A percentile compares a stretch with the other conserved stretches of the same genome.
Conservation (phyloP, 768 basidiomycete species). For the Leccinellum luteum region DNA sequence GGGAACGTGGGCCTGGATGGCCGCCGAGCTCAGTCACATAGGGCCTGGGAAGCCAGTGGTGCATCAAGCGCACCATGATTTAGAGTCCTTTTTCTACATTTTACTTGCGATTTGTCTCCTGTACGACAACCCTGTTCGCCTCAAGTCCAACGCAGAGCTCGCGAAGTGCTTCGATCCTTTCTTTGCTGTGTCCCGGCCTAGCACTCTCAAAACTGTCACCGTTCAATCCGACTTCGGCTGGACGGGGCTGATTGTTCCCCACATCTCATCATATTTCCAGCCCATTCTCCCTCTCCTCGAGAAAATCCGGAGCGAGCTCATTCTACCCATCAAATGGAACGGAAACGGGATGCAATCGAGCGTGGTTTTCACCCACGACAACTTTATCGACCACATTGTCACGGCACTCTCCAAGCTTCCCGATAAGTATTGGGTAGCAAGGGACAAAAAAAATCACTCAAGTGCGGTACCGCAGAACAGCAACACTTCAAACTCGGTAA, state of each 20-base stretch:
- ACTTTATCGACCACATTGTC: neutral
- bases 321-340: neutral
- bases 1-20: slow-evolving; percentile 8
- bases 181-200: neutral
- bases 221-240: slow-evolving; percentile 3
- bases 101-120: slow-evolving; percentile 5
- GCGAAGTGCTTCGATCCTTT: slow-evolving; percentile 1
- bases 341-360: neutral
- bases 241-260: too few species aligned
- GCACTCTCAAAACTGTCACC: neutral
- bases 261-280: slow-evolving; percentile 3
- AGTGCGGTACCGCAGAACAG: neutral
- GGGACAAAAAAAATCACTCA: neutral
- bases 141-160: neutral
- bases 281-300: neutral
- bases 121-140: neutral
- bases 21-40: neutral
- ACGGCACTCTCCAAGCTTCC: neutral
- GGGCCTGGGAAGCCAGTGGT: neutral
- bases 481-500: neutral
- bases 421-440: neutral
- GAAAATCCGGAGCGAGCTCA: neutral
- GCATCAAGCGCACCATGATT: neutral
- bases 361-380: neutral
- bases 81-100: slow-evolving; percentile 14